Evolutionary conservation across 306 rosid species (phyloP), one percentile per base, ranked within the genome.

Genomic region (Vachellia collinsii): DNA sequence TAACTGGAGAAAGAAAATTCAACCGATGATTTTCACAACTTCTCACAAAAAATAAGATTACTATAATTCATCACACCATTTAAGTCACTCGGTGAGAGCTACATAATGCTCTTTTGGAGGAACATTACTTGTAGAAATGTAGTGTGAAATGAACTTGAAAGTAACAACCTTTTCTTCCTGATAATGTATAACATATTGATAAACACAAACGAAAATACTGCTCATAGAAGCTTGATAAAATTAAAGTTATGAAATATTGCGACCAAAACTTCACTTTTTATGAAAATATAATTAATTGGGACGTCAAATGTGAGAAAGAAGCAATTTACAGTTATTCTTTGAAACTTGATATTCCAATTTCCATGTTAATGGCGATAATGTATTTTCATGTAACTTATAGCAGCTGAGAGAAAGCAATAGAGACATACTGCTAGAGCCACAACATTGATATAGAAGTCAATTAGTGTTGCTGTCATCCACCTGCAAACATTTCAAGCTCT

Each of bases 381-480:
- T 80, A 38, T 76, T 44, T 72, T 46, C 51, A 67, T 38, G 71
- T 46, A 46, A 62, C 46, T 68, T 74, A 41, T 39, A 83, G 70
- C 44, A 47, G n/a, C 11, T 77, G 66, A 61, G 37, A 80, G 61
- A 37, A 82, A 78, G 84, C 53, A 75, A 42, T 46, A 5, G 77
- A 58, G 77, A 84, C 97, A 77, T 91, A 94, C 98, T 38, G 94
- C 87, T 72, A 94, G 53, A 65, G 91, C 93, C 75, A 82, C 77
- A 59, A 90, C 92, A 79, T 91, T 92, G 91, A 92, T 77, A 79
- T 91, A 92, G 88, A 94, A 94, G 88, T 92, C 97, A 64, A 94
- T 36, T 9, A 92, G 88, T 39, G 97, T 91, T 73, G 97, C 92
- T 25, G 25, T 6, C 97, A 88, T 75, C 97, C 94, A 92, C 84